These are phyloP conservation scores for Chaetomiaceae sp. DNA, from an alignment of 2,329 filamentous ascomycete species.

Conservation along the genomic window DNA sequence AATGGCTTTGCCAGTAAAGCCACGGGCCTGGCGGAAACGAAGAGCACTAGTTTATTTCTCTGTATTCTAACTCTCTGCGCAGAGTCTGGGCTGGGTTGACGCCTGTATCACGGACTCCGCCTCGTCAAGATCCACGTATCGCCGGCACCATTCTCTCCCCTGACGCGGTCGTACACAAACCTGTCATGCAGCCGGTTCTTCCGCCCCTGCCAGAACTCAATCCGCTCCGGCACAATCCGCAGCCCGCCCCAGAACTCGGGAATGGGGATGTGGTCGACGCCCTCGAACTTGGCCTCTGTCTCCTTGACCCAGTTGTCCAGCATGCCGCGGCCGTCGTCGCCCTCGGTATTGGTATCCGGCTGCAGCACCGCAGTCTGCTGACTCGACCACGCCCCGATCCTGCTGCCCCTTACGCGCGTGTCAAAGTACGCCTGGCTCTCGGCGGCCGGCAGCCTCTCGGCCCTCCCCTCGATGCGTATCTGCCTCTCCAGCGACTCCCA, in stretches of 20 bases:
- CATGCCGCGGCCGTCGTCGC: constrained; percentile 64
- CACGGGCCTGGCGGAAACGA: no score
- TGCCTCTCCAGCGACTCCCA: constrained; percentile 85
- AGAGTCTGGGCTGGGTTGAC: no score
- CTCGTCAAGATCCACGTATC: constrained; percentile 64
- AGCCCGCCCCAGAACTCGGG: constrained; percentile 94
- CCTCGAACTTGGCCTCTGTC: constrained; percentile 69
- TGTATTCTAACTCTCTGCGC: no score
- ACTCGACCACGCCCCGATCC: constrained; percentile 91
- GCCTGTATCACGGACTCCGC: constrained; percentile 62
- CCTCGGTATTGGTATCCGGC: constrained; percentile 35
- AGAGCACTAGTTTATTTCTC: neutral
- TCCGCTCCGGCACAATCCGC: constrained; percentile 73
- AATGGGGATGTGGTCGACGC: constrained; percentile 74
- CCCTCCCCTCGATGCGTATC: constrained; percentile 78
- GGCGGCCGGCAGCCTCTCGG: constrained; percentile 59
- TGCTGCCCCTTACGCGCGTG: constrained; percentile 68
- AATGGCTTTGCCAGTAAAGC: no score
- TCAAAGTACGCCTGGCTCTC: constrained; percentile 70
- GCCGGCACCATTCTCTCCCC: constrained; percentile 42
- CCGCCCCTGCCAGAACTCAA: constrained; percentile 97
- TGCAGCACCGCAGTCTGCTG: constrained; percentile 74
- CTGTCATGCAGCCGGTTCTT: constrained; percentile 88
- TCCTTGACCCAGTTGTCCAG: constrained; percentile 75
- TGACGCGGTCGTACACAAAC: constrained; percentile 72